Evolutionary conservation across 164 flowering plant genomes (phyloP), one percentile per base, ranked within the genome.

Genomic region (Tinospora cordifolia): DNA sequence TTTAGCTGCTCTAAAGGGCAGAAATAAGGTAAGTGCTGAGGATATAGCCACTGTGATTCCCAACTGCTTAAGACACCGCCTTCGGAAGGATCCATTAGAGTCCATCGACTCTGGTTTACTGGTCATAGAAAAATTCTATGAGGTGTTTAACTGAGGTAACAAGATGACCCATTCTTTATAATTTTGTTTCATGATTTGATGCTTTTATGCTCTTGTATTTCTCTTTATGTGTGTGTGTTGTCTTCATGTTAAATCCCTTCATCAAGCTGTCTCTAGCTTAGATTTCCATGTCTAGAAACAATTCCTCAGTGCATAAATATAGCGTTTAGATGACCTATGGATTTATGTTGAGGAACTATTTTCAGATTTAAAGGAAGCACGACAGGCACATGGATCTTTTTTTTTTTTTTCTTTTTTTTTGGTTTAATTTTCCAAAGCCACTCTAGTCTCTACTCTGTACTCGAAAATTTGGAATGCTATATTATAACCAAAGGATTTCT

Each of bases 21-120:
- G 93, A 77, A 91, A 90, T 71, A 74, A 76, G 69, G 98, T 91
- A 39, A 81, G 80, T 36, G 67, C 96, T 2, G 98, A 94, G 80
- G 98, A 94, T 79, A 88, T 94, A 63, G 97, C 96, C 14, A 89
- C 93, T 69, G 98, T 94, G 65, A 91, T 94, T 44, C 98, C 98
- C 59, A 91, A 94, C 78, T 94, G 98, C 79, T 84, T 94, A 74
- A 88, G 97, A 78, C 97, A 91, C 77, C 87, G 98, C 24, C 96
- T 91, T 62, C 75, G 96, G 67, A 91, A 94, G 83, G 98, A 94
- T 78, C 98, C 98, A 9, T 74, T 94, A 82, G 97, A 94, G 77
- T 94, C 97, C 17, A 94, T 94, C 44, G 98, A 94, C 81, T 94
- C 97, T 1, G 98, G 98, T 63, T 76, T 91, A 69, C 95, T 94